A percentile compares a stretch with the other conserved stretches of the same genome.
Evolutionary conservation across 2,329 filamentous ascomycete genomes (phyloP).

Genomic region (Aspergillus sp.): DNA sequence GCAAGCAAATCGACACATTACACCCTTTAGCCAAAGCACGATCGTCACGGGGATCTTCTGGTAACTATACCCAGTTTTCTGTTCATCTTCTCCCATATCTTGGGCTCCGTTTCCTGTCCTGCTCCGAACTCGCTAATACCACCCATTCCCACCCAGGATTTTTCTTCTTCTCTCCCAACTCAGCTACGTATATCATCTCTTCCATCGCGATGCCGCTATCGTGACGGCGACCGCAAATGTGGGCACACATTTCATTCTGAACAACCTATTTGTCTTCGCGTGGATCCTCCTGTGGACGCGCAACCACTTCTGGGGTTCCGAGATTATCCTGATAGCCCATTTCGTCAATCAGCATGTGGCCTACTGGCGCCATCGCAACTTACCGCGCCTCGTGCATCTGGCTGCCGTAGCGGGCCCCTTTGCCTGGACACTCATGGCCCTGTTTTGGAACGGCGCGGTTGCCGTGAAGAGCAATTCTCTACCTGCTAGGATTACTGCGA

Average conservation of each 20-base stretch:
- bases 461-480: constrained; percentile 69
- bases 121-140: background rate
- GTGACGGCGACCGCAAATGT: constrained; percentile 72
- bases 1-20: constrained; percentile 65
- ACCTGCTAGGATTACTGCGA: constrained; percentile 75
- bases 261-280: constrained; percentile 78
- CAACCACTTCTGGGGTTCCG: constrained; percentile 71
- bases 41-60: constrained; percentile 70
- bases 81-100: constrained; percentile 15
- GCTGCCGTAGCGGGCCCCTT: constrained; percentile 74
- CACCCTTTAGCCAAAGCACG: constrained; percentile 73
- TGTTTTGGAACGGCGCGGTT: constrained; percentile 88
- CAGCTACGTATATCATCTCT: constrained; percentile 74
- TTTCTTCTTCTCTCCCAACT: constrained; percentile 73
- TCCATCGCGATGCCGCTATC: constrained; percentile 62
- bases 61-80: constrained; percentile 44
- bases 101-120: no score
- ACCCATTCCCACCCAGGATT: constrained; percentile 52
- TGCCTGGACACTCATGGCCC: constrained; percentile 80
- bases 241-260: constrained; percentile 78
- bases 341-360: constrained; percentile 75
- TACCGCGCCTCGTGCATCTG: constrained; percentile 72
- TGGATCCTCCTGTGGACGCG: constrained; percentile 83
- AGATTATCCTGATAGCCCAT: constrained; percentile 75
- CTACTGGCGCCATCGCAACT: constrained; percentile 76